Conservation (phyloP, 139 green algal species). For the Coccomyxa sp. region DNA sequence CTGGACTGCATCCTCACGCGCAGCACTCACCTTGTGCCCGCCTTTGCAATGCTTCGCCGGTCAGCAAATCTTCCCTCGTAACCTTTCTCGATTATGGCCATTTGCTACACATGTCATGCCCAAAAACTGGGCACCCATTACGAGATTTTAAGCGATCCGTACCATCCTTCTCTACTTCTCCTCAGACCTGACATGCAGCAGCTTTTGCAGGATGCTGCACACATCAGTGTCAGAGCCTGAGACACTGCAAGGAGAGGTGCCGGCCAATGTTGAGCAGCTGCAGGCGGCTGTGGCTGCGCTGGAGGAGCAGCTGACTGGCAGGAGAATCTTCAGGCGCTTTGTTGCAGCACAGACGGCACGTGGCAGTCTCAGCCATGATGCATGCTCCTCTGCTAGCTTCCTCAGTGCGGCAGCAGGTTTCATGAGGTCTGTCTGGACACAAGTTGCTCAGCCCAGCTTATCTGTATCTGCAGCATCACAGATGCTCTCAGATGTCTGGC, state of each 20-base stretch:
- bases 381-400: neutral
- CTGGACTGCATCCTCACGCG: neutral
- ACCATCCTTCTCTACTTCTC: too few relatives aligned
- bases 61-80: neutral
- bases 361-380: neutral
- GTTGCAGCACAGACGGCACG: neutral
- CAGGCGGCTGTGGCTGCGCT: neutral
- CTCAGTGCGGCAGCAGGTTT: neutral
- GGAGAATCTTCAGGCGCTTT: conserved; percentile 3
- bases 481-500: too few relatives aligned
- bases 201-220: neutral
- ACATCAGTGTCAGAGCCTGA: neutral
- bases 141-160: too few relatives aligned
- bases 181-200: neutral
- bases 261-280: neutral
- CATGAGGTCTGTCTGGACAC: neutral
- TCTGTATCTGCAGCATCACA: too few relatives aligned
- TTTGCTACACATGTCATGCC: too few relatives aligned
- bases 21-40: neutral
- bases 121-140: too few relatives aligned
- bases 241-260: neutral
- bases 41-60: conserved; percentile 8
- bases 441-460: too few relatives aligned
- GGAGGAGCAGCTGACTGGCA: neutral
- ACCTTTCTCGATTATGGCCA: too few relatives aligned